A percentile compares a stretch with the other conserved stretches of the same genome.
phyloP scores from a whole-genome alignment of 2,329 filamentous ascomycete species.

The Fusarium anthophilum region DNA sequence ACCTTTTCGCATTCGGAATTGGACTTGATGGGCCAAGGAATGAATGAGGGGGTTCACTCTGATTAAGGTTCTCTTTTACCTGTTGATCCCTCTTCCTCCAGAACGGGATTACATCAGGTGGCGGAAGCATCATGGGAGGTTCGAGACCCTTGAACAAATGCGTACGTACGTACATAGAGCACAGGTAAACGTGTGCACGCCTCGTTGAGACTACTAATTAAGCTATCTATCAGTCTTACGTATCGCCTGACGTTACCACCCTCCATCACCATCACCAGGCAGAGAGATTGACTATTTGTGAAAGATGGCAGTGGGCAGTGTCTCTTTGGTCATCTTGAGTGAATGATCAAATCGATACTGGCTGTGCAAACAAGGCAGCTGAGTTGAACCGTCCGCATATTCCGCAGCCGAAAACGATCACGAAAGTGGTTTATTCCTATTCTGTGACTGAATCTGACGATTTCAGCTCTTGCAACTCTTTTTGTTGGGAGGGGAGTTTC shows the following conservation, averaged over 20 bases:
- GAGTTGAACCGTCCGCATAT: not conserved
- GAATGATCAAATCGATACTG: not conserved
- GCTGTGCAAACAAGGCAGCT: conserved; percentile 17
- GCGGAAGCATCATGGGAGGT: conserved; percentile 26
- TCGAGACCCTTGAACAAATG: conserved; percentile 13
- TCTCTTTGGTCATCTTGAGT: not conserved
- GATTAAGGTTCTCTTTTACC: conserved; percentile 2
- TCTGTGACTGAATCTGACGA: conserved; percentile 5
- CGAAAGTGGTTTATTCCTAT: not conserved
- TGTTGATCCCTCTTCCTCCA: not conserved
- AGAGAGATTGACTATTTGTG: not conserved
- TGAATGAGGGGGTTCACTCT: not conserved
- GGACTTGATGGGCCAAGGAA: not conserved
- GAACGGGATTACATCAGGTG: conserved; percentile 39
- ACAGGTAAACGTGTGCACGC: not conserved
- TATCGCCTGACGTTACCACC: conserved; percentile 15
- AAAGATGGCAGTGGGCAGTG: conserved; percentile 8
- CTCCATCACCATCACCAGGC: not conserved
- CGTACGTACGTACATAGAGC: not conserved
- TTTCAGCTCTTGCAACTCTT: not conserved
- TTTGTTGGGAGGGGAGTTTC: not conserved
- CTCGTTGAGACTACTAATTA: not conserved
- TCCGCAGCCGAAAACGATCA: conserved; percentile 14
- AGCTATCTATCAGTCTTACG: conserved; percentile 17
- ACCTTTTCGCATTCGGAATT: conserved; percentile 16